Evolutionary conservation across 805 yeast species (phyloP).

Genomic region (Starmerella scarabaei): DNA sequence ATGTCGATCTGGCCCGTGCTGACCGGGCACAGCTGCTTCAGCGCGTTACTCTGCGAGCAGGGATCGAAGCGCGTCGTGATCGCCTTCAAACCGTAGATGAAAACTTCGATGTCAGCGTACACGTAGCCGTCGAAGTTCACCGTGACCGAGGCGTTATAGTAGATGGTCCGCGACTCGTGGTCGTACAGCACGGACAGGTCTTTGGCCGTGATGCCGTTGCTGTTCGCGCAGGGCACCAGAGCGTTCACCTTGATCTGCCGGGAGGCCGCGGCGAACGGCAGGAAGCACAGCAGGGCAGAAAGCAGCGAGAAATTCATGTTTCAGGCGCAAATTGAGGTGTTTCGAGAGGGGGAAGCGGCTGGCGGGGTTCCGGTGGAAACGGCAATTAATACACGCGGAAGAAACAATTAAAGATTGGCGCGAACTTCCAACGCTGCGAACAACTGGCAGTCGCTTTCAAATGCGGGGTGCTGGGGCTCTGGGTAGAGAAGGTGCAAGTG

Average conservation of each 20-base stretch:
- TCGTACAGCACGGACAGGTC: conserved; percentile 62
- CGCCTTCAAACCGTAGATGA: conserved; percentile 73
- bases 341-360: too few species aligned
- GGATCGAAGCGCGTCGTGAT: conserved; percentile 46
- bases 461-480: too few species aligned
- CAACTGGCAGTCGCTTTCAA: too few species aligned
- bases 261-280: conserved; percentile 7
- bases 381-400: too few species aligned
- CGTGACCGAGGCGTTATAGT: conserved; percentile 55
- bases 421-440: too few species aligned
- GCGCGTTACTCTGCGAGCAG: conserved; percentile 38
- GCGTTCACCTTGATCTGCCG: conserved; percentile 45
- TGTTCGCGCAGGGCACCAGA: conserved; percentile 73
- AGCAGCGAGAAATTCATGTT: conserved; percentile 8
- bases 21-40: conserved; percentile 86
- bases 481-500: too few species aligned
- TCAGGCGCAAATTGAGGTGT: too few species aligned
- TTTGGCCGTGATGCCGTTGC: conserved; percentile 58
- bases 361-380: too few species aligned
- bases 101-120: conserved; percentile 56
- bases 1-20: conserved; percentile 71
- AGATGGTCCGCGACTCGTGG: conserved; percentile 56
- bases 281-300: conserved; percentile 3
- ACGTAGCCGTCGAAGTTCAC: conserved; percentile 57
- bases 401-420: too few species aligned